Conservation (phyloP, 2,329 filamentous ascomycete genomes). For the Pseudogymnoascus sp. region DNA sequence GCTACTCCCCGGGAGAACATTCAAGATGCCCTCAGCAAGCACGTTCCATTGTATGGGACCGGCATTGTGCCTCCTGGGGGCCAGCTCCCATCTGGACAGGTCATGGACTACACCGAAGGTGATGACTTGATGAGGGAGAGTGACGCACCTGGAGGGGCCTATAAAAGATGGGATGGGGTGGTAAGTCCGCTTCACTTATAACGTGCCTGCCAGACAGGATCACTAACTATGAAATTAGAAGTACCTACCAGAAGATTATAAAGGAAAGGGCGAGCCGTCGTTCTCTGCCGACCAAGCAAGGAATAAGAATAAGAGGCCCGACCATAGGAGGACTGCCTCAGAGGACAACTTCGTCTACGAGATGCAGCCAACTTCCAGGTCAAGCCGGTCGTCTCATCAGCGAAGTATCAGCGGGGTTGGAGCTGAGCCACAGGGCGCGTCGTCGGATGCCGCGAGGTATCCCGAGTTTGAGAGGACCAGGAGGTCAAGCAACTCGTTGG, state of each 20-base stretch:
- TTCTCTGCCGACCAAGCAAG: slow-evolving; percentile 62
- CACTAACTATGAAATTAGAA: slow-evolving; percentile 34
- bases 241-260: slow-evolving; percentile 69
- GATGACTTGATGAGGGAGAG: slow-evolving; percentile 72
- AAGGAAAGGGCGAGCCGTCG: slow-evolving; percentile 73
- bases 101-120: slow-evolving; percentile 77
- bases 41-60: slow-evolving; percentile 74
- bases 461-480: slow-evolving; percentile 16
- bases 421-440: neutral
- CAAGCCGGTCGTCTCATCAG: slow-evolving; percentile 28
- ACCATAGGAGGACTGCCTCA: slow-evolving; percentile 21
- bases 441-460: slow-evolving; percentile 2
- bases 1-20: slow-evolving; percentile 77
- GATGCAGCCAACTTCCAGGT: slow-evolving; percentile 35
- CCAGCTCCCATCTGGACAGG: slow-evolving; percentile 57
- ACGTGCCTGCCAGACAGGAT: slow-evolving; percentile 12
- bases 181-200: slow-evolving; percentile 44
- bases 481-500: slow-evolving; percentile 30
- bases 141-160: slow-evolving; percentile 61
- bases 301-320: slow-evolving; percentile 42
- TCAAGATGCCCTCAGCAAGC: slow-evolving; percentile 60
- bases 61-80: slow-evolving; percentile 68
- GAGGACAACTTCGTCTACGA: slow-evolving; percentile 37
- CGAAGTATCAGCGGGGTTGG: slow-evolving; percentile 38
- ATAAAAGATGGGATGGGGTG: slow-evolving; percentile 64